Conservation (phyloP, 169 alveolate genomes). For the Plasmodium inui region DNA sequence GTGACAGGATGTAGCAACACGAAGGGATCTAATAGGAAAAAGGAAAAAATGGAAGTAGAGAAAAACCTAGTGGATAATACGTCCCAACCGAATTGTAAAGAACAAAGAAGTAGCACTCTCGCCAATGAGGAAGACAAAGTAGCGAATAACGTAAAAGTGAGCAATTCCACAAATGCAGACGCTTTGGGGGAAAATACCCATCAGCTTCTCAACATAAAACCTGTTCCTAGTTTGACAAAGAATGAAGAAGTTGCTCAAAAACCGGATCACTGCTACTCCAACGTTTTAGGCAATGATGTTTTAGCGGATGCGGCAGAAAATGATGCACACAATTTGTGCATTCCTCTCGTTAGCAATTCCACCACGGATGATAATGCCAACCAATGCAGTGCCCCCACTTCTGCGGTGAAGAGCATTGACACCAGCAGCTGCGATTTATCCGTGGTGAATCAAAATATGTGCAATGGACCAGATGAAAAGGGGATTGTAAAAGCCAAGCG, state of each 20-base stretch:
- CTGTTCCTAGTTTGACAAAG: background rate
- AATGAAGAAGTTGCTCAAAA: background rate
- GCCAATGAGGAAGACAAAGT: background rate
- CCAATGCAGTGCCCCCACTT: background rate
- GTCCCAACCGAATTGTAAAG: background rate
- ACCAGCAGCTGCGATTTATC: background rate
- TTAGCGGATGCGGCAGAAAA: conserved; percentile 7
- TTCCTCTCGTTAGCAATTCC: background rate
- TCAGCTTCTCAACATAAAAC: background rate
- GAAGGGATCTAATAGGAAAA: background rate
- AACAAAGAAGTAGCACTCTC: background rate
- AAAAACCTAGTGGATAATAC: background rate
- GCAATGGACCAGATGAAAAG: background rate
- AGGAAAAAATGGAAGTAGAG: background rate
- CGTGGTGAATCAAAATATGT: background rate
- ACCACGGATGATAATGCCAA: background rate
- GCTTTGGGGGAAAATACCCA: background rate
- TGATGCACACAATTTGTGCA: background rate
- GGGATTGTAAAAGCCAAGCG: background rate
- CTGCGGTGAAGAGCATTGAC: background rate
- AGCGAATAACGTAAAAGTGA: background rate
- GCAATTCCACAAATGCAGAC: background rate
- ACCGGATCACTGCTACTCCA: conserved; percentile 1
- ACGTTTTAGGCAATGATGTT: conserved; percentile 19
- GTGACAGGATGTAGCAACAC: background rate